Evolutionary conservation across 371 early-diverging fungal species (phyloP).

Genomic region (Spraguea lophii): DNA sequence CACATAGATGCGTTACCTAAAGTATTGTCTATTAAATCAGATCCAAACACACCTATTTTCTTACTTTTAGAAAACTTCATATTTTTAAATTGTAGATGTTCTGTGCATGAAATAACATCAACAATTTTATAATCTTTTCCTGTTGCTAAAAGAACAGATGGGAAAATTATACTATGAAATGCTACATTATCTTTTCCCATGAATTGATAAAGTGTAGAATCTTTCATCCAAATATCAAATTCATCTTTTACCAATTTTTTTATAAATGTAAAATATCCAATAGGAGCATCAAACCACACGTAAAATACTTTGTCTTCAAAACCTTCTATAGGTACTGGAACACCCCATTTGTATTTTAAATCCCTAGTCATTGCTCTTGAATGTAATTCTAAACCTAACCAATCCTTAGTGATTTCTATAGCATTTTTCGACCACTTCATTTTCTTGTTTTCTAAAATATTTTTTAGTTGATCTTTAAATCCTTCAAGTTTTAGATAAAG

Average conservation of each 20-base stretch:
- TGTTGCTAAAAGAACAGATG: conserved; percentile 65
- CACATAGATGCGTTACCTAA: conserved; percentile 75
- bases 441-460: conserved; percentile 53
- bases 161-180: conserved; percentile 97
- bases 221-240: conserved; percentile 62
- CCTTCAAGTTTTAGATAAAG: conserved; percentile 67
- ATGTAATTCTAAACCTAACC: conserved; percentile 81
- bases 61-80: conserved; percentile 93
- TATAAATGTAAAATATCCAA: conserved; percentile 52
- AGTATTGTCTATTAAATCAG: conserved; percentile 66
- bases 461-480: conserved; percentile 55
- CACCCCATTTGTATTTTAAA: conserved; percentile 79
- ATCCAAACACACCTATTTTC: conserved; percentile 87
- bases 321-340: conserved; percentile 71
- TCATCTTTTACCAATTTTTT: conserved; percentile 7
- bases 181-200: conserved; percentile 99
- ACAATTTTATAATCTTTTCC: conserved; percentile 67
- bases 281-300: conserved; percentile 98
- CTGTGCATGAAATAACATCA: conserved; percentile 76
- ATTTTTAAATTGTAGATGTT: conserved; percentile 89
- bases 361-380: conserved; percentile 95
- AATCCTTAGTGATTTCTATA: conserved; percentile 65
- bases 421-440: conserved; percentile 74
- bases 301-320: conserved; percentile 89
- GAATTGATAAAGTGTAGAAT: conserved; percentile 83